phyloP scores from a whole-genome alignment of 1,284 basidiomycete genomes.

The Athelia sp. region DNA sequence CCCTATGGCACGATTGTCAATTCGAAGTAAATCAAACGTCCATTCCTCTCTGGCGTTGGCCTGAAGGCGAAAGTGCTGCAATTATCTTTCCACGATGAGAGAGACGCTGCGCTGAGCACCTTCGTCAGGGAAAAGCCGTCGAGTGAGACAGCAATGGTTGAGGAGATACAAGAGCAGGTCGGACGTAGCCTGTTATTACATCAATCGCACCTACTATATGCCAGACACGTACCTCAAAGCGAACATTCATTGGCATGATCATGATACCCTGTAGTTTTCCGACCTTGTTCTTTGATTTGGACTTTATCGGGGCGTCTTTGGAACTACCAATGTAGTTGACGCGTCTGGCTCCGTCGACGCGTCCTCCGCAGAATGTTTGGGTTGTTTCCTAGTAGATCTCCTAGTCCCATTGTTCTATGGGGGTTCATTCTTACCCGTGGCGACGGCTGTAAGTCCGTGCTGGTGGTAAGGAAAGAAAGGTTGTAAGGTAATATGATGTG shows the following conservation, averaged over 20 bases:
- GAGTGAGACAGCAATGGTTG: background rate
- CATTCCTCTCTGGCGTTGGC: constrained; percentile 19
- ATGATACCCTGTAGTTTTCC: constrained; percentile 26
- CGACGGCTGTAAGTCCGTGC: too few relatives aligned
- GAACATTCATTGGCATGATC: constrained; percentile 40
- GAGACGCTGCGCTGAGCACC: background rate
- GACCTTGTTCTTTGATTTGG: constrained; percentile 16
- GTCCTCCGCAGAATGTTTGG: background rate
- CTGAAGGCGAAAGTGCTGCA: background rate
- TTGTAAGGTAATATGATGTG: too few relatives aligned
- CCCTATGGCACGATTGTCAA: constrained; percentile 24
- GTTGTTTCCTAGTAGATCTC: background rate
- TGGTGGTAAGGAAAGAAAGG: background rate
- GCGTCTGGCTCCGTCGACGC: constrained; percentile 1
- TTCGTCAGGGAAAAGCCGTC: background rate
- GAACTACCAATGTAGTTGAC: constrained; percentile 12
- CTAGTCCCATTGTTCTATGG: background rate
- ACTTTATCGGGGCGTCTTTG: constrained; percentile 12
- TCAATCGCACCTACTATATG: background rate
- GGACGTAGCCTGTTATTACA: background rate
- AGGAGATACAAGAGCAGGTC: background rate
- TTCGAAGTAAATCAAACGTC: constrained; percentile 15
- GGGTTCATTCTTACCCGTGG: background rate
- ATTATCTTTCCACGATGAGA: background rate
- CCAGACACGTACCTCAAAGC: constrained; percentile 37